phyloP scores from a whole-genome alignment of 441 rosid genomes.

The Bocquillonia castaneifolia region DNA sequence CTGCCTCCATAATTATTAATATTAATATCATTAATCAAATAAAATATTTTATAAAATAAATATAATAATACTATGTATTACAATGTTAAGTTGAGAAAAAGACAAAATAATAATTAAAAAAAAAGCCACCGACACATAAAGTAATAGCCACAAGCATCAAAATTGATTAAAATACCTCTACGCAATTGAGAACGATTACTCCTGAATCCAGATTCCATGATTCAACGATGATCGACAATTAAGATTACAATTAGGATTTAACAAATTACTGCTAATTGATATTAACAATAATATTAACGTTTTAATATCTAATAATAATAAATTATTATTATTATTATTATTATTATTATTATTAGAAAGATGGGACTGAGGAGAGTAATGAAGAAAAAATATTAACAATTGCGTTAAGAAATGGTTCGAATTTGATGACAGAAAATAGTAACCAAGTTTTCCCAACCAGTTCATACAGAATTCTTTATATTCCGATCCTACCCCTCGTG shows the following conservation, averaged over 20 bases:
- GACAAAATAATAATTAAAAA: not conserved
- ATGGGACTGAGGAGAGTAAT: conserved; percentile 63
- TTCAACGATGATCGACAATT: conserved; percentile 18
- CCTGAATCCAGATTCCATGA: conserved; percentile 62
- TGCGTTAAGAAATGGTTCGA: conserved; percentile 59
- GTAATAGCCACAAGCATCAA: not conserved
- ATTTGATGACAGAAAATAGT: conserved; percentile 37
- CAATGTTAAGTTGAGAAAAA: not conserved
- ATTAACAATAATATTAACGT: too few species aligned
- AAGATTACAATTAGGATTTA: conserved; percentile 12
- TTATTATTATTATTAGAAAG: conserved; percentile 39
- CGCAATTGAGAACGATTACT: conserved; percentile 54
- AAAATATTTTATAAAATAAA: too few species aligned
- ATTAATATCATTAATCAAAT: too few species aligned
- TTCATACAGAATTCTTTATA: conserved; percentile 59
- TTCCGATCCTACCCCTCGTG: conserved; percentile 22
- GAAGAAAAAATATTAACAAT: conserved; percentile 58
- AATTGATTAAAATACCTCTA: conserved; percentile 39
- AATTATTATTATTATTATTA: not conserved
- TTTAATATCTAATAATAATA: not conserved
- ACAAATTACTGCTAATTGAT: not conserved
- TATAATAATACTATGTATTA: too few species aligned
- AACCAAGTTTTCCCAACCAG: conserved; percentile 62
- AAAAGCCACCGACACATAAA: not conserved
- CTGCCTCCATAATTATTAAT: too few species aligned